Base-by-base conservation (phyloP, 192 early-diverging fungal species). In the Helicostylum pulchrum region DNA sequence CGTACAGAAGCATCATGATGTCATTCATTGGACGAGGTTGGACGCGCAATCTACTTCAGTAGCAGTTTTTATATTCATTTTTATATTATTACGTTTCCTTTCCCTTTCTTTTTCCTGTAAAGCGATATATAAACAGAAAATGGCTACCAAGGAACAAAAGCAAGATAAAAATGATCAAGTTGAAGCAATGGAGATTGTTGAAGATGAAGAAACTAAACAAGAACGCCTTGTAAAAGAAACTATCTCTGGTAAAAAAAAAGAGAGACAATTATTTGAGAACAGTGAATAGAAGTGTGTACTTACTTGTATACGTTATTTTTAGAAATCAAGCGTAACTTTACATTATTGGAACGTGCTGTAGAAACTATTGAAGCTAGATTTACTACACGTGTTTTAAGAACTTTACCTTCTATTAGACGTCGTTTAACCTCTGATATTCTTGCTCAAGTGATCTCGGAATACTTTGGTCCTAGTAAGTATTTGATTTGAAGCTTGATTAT, bases 311-410 rank as follows among this genome's bases (percentile, higher is more conserved):
- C 4, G 10, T 42, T 8, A n/a, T 14, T 12, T 42, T 44, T 77
- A 96, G 96, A 99, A 76, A 82, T 96, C 59, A 90, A 90, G 65
- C 89, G 90, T 61, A 92, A 92, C 74, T 82, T 94, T 71, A 63
- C 69, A n/a, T 78, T 96, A 42, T 75, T 99, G 60, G 91, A 94
- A 72, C 78, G 87, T 54, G 89, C 90, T 53, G 94, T 93, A 9
- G 75, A 89, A 36, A 85, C 91, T 20, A 79, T 92, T 50, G 97
- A 99, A 72, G 70, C 88, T 34, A 89, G 95, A 51, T 97, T 90
- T 72, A 90, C 87, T 17, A 91, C 91, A 39, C 88, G 97, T 47
- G 97, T 91, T 15, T 68, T 99, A 47, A 84, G 97, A 55, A 87
- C 88, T 15, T 85, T 89, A 17, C 85, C 89, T 21, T 81, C 89